Percentiles rank a stretch among this genome's conserved stretches.
Conservation (phyloP, 495 filamentous ascomycete genomes). For the Trichoderma erinaceum region DNA sequence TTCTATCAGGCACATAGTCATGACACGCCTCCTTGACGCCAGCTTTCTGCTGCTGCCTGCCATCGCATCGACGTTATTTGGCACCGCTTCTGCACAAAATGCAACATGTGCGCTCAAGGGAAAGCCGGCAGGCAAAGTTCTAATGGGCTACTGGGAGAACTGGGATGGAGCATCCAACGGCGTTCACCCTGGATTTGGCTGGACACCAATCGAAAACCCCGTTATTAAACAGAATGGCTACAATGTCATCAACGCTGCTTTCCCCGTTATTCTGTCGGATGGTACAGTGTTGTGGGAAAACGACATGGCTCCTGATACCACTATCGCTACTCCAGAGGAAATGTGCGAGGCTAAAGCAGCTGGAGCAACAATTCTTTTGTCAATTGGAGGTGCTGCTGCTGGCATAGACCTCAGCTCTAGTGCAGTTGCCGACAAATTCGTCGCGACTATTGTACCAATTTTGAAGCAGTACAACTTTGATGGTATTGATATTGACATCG, state of each 20-base stretch:
- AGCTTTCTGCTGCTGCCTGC: constrained; percentile 17
- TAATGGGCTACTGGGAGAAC: constrained; percentile 26
- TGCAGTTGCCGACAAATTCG: constrained; percentile 22
- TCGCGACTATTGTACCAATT: constrained; percentile 24
- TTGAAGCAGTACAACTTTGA: constrained; percentile 24
- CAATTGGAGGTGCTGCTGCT: constrained; percentile 48
- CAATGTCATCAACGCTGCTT: constrained; percentile 24
- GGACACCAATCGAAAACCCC: constrained; percentile 20
- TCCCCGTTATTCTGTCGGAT: constrained; percentile 23
- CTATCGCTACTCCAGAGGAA: constrained; percentile 19
- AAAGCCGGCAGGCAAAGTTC: constrained; percentile 23
- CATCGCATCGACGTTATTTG: constrained; percentile 18
- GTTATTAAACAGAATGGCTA: constrained; percentile 19
- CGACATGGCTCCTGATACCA: constrained; percentile 20
- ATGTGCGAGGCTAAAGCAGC: constrained; percentile 24
- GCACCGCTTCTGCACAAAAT: constrained; percentile 17
- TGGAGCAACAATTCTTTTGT: constrained; percentile 46
- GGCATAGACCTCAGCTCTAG: constrained; percentile 27
- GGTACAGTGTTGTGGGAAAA: constrained; percentile 22
- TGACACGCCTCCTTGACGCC: constrained; percentile 19
- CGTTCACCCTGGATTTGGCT: constrained; percentile 22
- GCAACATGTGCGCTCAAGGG: constrained; percentile 22
- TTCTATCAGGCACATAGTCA: neutral
- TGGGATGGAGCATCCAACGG: constrained; percentile 23
- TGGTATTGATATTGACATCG: constrained; percentile 26